phyloP scores from a whole-genome alignment of 768 basidiomycete species.

The Termitomyces sp. region DNA sequence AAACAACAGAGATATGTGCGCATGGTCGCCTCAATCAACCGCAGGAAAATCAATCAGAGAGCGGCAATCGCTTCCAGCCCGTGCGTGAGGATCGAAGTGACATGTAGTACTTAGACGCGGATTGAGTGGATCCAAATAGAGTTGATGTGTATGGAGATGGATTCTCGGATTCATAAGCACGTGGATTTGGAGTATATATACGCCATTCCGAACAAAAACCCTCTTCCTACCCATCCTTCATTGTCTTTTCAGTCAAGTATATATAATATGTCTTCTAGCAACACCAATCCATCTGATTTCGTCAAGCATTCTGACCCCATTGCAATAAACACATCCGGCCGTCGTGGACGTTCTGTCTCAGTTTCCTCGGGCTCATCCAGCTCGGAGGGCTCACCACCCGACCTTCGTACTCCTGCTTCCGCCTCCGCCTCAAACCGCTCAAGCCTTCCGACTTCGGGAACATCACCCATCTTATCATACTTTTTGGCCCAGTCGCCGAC shows the following conservation, averaged over 20 bases:
- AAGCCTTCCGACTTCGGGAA: slow-evolving; percentile 47
- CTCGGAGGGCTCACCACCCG: slow-evolving; percentile 48
- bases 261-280: slow-evolving; percentile 19
- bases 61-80: neutral
- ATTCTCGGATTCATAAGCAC: slow-evolving; percentile 8
- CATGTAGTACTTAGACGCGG: neutral
- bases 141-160: neutral
- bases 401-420: slow-evolving; percentile 47
- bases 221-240: slow-evolving; percentile 10
- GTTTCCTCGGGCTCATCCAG: slow-evolving; percentile 55
- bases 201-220: slow-evolving; percentile 3
- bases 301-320: slow-evolving; percentile 60
- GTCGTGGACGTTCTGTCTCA: slow-evolving; percentile 57
- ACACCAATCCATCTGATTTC: slow-evolving; percentile 19
- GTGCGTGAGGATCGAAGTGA: neutral
- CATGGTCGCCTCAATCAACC: neutral
- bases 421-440: slow-evolving; percentile 37
- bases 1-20: neutral
- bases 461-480: slow-evolving; percentile 68
- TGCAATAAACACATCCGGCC: slow-evolving; percentile 38
- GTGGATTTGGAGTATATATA: slow-evolving; percentile 20
- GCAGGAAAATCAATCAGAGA: neutral
- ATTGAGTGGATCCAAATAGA: neutral
- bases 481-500: slow-evolving; percentile 61
- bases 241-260: slow-evolving; percentile 15